Base-by-base conservation (phyloP, 805 yeast species). In the Cephaloascus albidus region DNA sequence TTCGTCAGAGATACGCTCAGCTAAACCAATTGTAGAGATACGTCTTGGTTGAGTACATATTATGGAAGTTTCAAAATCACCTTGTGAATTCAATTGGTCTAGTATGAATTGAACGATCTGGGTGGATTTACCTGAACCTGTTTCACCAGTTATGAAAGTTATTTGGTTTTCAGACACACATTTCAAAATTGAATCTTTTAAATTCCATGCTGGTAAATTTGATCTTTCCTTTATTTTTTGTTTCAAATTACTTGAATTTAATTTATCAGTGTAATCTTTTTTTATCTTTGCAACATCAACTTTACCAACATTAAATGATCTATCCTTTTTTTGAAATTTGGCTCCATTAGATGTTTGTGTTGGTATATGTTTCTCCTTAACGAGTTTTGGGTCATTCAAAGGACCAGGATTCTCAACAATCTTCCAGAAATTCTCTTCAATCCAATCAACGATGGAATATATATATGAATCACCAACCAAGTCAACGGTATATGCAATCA, bases 121-220 rank as follows among this genome's bases (percentile, higher is more conserved):
- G 0, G 98, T 90, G 1, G 96, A 86, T 53, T 90, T 90, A 48
- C 97, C 97, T 1, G 97, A 89, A 49, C 97, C 97, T 0, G 97
- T 90, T 56, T 93, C 98, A 55, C 97, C 98, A 2, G 97, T 90
- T 30, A 90, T 73, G 27, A 90, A 61, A 6, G 85, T 78, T 3
- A 87, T 83, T 45, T 76, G 76, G 52, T 84, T 74, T 0, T 64
- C 43, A 20, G 68, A 65, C 3, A 90, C 76, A 3, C 78, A 60
- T 0, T 72, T 49, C 2, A 85, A 68, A 32, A 90, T 66, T 4
- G 73, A 67, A 0, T 70, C 58, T 39, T 65, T 70, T 52, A 80
- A 83, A 12, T 63, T 55, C 95, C 95, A 90, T 0, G 97, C 97
- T 0, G 98, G 97, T 26, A 90, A 61, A 6, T 58, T 56, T 8